phyloP scores from a whole-genome alignment of 2,329 filamentous ascomycete species.

The Venturiaceae sp. region DNA sequence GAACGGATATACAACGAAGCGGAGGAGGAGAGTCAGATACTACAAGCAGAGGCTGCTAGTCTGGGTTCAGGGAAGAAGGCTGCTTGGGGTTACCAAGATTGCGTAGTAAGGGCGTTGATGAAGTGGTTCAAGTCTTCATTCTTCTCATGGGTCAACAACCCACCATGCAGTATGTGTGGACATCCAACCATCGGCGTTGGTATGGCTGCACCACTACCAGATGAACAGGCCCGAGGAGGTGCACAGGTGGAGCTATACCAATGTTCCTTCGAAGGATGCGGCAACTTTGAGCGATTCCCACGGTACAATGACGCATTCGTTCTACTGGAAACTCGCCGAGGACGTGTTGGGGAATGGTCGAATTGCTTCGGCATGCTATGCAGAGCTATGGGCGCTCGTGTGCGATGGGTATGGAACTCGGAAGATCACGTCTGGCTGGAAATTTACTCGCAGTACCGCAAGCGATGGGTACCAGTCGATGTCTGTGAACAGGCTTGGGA shows the following conservation, averaged over 20 bases:
- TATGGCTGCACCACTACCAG: slow-evolving; percentile 74
- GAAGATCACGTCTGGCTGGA: slow-evolving; percentile 98
- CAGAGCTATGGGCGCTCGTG: slow-evolving; percentile 78
- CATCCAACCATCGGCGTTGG: slow-evolving; percentile 76
- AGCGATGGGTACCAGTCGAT: slow-evolving; percentile 95
- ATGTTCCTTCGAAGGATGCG: slow-evolving; percentile 69
- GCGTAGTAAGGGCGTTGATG: slow-evolving; percentile 78
- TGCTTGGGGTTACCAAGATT: slow-evolving; percentile 97
- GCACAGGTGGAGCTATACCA: slow-evolving; percentile 81
- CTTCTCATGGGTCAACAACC: slow-evolving; percentile 96
- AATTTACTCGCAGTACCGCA: slow-evolving; percentile 87
- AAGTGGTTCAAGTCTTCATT: slow-evolving; percentile 96
- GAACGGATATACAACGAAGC: slow-evolving; percentile 90
- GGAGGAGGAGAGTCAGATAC: slow-evolving; percentile 82
- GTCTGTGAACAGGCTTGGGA: slow-evolving; percentile 94
- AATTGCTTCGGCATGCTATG: slow-evolving; percentile 99
- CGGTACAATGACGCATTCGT: slow-evolving; percentile 94
- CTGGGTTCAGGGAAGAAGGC: slow-evolving; percentile 71
- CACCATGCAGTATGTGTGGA: slow-evolving; percentile 70
- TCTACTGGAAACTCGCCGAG: slow-evolving; percentile 73
- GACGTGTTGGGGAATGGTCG: slow-evolving; percentile 89
- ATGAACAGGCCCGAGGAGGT: slow-evolving; percentile 83
- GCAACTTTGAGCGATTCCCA: slow-evolving; percentile 78
- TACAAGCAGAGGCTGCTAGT: slow-evolving; percentile 79
- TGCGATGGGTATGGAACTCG: slow-evolving; percentile 96